Conservation (phyloP, 83 land plant genomes). For the Isoetes engelmannii region DNA sequence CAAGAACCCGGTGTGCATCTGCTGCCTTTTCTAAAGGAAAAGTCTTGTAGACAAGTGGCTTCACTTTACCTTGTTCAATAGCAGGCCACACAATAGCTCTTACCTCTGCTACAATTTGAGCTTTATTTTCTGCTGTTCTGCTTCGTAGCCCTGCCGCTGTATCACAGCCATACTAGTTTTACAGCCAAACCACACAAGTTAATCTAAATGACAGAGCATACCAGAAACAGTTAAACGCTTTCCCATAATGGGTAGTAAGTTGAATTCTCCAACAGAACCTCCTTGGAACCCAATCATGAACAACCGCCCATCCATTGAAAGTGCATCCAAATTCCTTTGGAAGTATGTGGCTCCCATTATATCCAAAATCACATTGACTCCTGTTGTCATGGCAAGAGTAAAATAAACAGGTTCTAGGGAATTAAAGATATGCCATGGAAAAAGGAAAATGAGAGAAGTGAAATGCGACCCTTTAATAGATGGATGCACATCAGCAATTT, state of each 20-base stretch:
- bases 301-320: constrained; percentile 68
- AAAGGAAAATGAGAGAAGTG: background rate
- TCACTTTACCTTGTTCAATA: constrained; percentile 61
- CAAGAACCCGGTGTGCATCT: constrained; percentile 67
- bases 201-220: constrained; percentile 12
- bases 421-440: background rate
- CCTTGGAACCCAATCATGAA: constrained; percentile 68
- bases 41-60: constrained; percentile 54
- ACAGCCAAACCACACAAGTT: background rate
- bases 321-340: constrained; percentile 56
- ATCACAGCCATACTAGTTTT: background rate
- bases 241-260: constrained; percentile 36
- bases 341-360: constrained; percentile 71
- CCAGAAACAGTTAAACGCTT: constrained; percentile 72
- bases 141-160: constrained; percentile 68
- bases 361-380: constrained; percentile 87
- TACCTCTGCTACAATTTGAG: constrained; percentile 57
- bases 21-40: constrained; percentile 64
- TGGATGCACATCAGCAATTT: background rate
- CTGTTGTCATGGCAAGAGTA: constrained; percentile 19
- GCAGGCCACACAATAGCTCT: constrained; percentile 83
- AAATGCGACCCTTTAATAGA: background rate
- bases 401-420: background rate
- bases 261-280: constrained; percentile 43
- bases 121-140: constrained; percentile 51